Percentiles rank a stretch among this genome's conserved stretches.
phyloP scores from a whole-genome alignment of 2,329 filamentous ascomycete genomes.

The Calycina herbarum region DNA sequence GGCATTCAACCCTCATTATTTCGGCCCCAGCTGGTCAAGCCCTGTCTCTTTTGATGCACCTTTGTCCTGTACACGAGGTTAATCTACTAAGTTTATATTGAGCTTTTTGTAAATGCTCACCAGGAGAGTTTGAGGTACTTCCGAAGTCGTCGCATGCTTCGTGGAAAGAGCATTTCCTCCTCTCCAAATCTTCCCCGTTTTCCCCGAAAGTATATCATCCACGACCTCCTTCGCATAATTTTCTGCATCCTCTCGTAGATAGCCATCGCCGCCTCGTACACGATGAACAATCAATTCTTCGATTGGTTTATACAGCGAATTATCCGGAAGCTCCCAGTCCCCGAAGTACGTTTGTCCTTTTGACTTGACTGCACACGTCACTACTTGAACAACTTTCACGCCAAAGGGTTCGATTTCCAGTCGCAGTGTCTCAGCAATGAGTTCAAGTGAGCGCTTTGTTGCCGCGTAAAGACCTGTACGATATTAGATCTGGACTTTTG shows the following conservation, averaged over 20 bases:
- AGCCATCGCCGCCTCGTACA: slow-evolving; percentile 5
- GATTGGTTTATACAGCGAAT: slow-evolving; percentile 15
- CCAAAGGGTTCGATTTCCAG: slow-evolving; percentile 21
- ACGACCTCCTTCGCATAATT: slow-evolving; percentile 9
- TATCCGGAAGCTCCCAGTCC: slow-evolving; percentile 13
- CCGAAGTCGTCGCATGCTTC: not conserved
- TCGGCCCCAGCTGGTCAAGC: not conserved
- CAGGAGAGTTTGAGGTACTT: slow-evolving; percentile 2
- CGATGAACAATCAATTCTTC: slow-evolving; percentile 8
- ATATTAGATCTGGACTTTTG: not conserved
- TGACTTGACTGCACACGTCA: slow-evolving; percentile 20
- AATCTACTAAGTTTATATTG: too few species aligned
- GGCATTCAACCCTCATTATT: not conserved
- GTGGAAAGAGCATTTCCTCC: slow-evolving; percentile 9
- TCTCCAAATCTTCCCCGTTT: slow-evolving; percentile 11
- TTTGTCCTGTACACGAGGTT: slow-evolving; percentile 5
- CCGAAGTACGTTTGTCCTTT: slow-evolving; percentile 18
- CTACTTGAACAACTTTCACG: slow-evolving; percentile 19
- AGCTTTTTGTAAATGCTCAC: not conserved
- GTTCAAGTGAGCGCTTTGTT: slow-evolving; percentile 8
- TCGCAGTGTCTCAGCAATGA: slow-evolving; percentile 18
- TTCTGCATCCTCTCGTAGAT: slow-evolving; percentile 4
- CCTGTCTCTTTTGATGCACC: slow-evolving; percentile 6
- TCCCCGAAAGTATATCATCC: slow-evolving; percentile 8
- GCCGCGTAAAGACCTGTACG: slow-evolving; percentile 7